phyloP scores from a whole-genome alignment of 2,329 filamentous ascomycete genomes.

The Colletotrichum camelliae region DNA sequence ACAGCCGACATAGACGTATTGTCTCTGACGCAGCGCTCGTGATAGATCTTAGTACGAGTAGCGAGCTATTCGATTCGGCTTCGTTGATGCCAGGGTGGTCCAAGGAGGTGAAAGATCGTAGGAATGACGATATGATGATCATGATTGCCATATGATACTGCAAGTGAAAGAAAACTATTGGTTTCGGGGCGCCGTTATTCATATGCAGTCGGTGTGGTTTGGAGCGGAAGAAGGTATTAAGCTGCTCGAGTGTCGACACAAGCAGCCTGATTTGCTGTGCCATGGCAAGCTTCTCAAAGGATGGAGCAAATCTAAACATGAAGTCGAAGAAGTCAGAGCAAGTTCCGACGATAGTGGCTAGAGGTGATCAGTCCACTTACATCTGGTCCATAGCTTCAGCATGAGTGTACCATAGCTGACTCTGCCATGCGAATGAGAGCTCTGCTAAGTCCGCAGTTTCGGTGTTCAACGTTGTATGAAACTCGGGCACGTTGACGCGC shows the following conservation, averaged over 20 bases:
- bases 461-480: not conserved
- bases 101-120: not conserved
- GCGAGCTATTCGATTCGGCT: not conserved
- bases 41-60: not conserved
- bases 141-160: not conserved
- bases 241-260: not conserved
- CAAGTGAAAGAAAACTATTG: not conserved
- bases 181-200: not conserved
- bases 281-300: not conserved
- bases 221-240: not conserved
- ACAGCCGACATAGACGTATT: not conserved
- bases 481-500: not conserved
- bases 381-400: not conserved
- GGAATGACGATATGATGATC: not conserved
- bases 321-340: not conserved
- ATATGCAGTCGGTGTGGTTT: not conserved
- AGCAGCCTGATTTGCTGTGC: not conserved
- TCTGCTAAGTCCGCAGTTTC: not conserved
- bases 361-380: not conserved
- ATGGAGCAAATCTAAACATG: not conserved
- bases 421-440: not conserved
- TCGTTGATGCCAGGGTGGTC: not conserved
- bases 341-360: not conserved
- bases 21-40: not conserved
- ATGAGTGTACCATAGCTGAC: not conserved